Percentiles rank a stretch among this genome's conserved stretches.
Conservation (phyloP, 371 early-diverging fungal species). For the Nematocida sp. region DNA sequence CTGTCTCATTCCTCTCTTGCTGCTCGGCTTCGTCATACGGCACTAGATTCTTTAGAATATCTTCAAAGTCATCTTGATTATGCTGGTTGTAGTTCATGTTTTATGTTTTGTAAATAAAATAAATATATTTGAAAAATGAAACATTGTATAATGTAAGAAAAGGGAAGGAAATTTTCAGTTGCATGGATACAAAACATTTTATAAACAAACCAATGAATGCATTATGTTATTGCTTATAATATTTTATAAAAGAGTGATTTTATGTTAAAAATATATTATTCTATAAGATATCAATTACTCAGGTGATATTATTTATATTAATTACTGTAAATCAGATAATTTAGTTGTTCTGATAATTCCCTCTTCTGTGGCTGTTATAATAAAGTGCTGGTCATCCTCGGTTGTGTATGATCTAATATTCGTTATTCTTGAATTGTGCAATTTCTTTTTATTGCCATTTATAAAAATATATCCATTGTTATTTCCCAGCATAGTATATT, state of each 20-base stretch:
- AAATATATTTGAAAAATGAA: conserved; percentile 21
- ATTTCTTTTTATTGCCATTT: not conserved
- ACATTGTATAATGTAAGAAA: not conserved
- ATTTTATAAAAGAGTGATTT: too few relatives aligned
- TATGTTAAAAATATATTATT: too few relatives aligned
- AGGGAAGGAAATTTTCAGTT: not conserved
- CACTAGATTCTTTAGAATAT: conserved; percentile 6
- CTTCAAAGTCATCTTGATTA: conserved; percentile 12
- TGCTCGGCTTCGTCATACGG: conserved; percentile 2
- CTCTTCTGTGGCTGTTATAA: not conserved
- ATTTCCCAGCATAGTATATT: not conserved
- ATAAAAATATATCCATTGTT: not conserved
- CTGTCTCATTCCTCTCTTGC: not conserved
- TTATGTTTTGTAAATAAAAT: conserved; percentile 6
- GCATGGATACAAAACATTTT: too few relatives aligned
- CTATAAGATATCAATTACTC: too few relatives aligned
- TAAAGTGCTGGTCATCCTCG: not conserved
- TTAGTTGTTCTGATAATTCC: not conserved
- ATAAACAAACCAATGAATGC: too few relatives aligned
- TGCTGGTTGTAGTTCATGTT: conserved; percentile 8
- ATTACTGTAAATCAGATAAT: not conserved
- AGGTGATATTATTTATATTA: too few relatives aligned
- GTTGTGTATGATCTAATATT: not conserved
- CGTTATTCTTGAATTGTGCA: not conserved
- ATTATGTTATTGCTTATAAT: too few relatives aligned